Conservation (phyloP, 192 early-diverging fungal genomes). For the Coemansia sp. region DNA sequence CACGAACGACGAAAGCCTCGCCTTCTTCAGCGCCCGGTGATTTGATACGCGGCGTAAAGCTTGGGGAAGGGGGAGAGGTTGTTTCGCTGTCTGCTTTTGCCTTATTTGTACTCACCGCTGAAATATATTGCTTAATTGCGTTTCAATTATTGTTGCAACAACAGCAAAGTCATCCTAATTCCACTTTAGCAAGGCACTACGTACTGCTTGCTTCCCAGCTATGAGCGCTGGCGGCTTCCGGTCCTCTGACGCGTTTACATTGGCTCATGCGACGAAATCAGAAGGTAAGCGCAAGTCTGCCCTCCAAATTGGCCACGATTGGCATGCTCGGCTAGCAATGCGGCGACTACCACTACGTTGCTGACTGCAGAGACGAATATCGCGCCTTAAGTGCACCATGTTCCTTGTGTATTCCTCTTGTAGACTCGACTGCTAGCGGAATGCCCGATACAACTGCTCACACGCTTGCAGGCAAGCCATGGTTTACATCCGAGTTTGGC, state of each 20-base stretch:
- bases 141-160: too few species aligned
- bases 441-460: neutral
- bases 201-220: conserved; percentile 8
- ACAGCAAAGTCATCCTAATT: neutral
- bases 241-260: conserved; percentile 31
- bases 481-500: neutral
- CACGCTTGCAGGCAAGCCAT: conserved; percentile 4
- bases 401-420: neutral
- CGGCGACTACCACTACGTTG: neutral
- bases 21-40: neutral
- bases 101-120: too few species aligned
- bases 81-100: too few species aligned
- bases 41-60: too few species aligned
- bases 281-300: conserved; percentile 1
- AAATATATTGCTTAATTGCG: too few species aligned
- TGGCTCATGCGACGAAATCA: conserved; percentile 13
- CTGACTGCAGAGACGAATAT: neutral
- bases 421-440: neutral
- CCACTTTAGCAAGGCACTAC: neutral
- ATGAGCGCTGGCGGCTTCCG: conserved; percentile 49
- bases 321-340: neutral
- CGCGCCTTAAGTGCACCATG: too few species aligned
- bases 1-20: too few species aligned
- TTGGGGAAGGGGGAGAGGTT: too few species aligned
- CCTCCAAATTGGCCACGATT: neutral